Base-by-base conservation (phyloP, 2,329 filamentous ascomycete genomes). In the Clarireedia homoeocarpa region DNA sequence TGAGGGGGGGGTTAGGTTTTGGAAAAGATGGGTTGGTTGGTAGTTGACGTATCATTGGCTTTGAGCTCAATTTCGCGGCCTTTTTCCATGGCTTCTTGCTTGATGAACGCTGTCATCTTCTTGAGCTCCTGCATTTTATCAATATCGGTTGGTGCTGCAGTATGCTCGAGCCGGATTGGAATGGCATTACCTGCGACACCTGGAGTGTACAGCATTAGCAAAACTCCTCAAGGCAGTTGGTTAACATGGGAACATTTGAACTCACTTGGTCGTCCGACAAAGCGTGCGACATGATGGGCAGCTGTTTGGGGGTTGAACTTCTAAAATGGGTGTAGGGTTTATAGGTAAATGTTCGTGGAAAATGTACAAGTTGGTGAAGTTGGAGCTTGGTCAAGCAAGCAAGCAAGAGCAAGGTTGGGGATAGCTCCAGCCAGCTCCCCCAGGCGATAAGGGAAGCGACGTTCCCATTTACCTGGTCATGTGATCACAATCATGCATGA, bases 81-180 rank as follows among this genome's bases (percentile, higher is more conserved):
- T 77, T 99, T 99, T 73, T 99, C 94, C 70, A 88, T 83, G 58
- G 94, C 94, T 78, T 99, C 94, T 77, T 97, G 94, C 74, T 91
- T 89, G 84, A 99, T 99, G 83, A 99, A 99, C 71, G 91, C 92
- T 59, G 94, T 97, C 94, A 99, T 99, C 84, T 99, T 99, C 81
- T 89, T 91, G 76, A 99, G 89, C 84, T 99, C 94, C 55, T 53
- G 53, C 30, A 56, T 51, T 44, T 20, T 36, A 23, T 51, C 38
- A 51, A 51, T 51, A 30, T 27, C 20, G 10, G 20, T 3, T 52
- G 26, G 14, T 23, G 30, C 20, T 6, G 17, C 39, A 5, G 20
- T 12, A 38, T 23, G 5, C 24, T 17, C 15, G 9, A 12, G 23
- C 42, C 17, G 23, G 9, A 5, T 6, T 14, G 40, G 48, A 15